Evolutionary conservation across 169 alveolate species (phyloP), one percentile per base, ranked within the genome.

Genomic region (Plasmodium inui): DNA sequence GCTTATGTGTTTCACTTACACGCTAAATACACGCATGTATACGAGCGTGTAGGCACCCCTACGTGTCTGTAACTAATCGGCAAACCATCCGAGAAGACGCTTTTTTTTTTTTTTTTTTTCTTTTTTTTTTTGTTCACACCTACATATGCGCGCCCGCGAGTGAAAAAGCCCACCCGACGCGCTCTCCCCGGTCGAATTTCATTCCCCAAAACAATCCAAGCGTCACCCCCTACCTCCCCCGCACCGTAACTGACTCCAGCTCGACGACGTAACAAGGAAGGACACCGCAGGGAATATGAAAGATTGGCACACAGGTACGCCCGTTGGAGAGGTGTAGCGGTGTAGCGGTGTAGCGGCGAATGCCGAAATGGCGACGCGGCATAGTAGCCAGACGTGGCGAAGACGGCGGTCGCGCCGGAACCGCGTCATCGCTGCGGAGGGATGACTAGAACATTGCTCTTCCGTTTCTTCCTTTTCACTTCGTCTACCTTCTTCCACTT

Each of bases 251-350:
- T 67, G 37, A 32, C 26, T 30, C 32, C 50, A 83, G 67, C 53
- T 37, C 32, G 44, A 22, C 55, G 83, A 86, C 44, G 55, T 41
- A 86, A 6, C 8, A 57, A 44, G 17, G 57, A 86, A 80, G 55
- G 84, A 86, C 70, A 39, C 55, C 55, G 41, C 34, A 86, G 44
- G 79, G 79, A 80, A 80, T 82, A 80, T 80, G 88, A 86, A 37
- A 86, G 88, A 86, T 80, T 86, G 88, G 88, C 84, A 80, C 78
- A 80, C 72, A 37, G 88, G 89, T 80, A 80, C 10, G 34, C 3
- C 3, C 57, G 19, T 46, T 6, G 6, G 57, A 12, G 19, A 14
- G 57, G 57, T 46, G 57, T 2, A 41, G 53, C 12, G 53, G 12
- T 4, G 8, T 46, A 46, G 57, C 39, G 3, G 39, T 32, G 39